Conservation (phyloP, 768 basidiomycete genomes). For the Termitomyces sp. region DNA sequence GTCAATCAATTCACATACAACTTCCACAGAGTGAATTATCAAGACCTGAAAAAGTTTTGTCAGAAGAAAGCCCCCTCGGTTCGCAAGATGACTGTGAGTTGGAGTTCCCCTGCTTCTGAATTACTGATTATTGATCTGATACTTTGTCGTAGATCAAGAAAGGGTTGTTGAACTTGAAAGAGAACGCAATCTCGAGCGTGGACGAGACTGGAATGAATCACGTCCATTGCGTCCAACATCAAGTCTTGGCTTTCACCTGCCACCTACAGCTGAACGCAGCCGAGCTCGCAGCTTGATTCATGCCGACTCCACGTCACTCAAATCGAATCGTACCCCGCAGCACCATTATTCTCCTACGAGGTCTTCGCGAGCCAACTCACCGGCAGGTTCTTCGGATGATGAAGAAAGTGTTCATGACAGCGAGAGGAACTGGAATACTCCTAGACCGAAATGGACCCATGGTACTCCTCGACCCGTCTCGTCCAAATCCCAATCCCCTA, state of each 20-base stretch:
- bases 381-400: conserved; percentile 27
- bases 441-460: conserved; percentile 49
- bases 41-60: conserved; percentile 34
- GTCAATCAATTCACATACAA: conserved; percentile 13
- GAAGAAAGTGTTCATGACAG: conserved; percentile 31
- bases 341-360: conserved; percentile 25
- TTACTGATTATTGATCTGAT: not conserved
- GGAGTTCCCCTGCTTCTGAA: not conserved
- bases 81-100: conserved; percentile 52
- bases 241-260: conserved; percentile 33
- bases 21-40: conserved; percentile 9
- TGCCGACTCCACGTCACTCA: conserved; percentile 30
- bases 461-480: conserved; percentile 11
- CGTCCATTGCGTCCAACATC: conserved; percentile 37
- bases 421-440: conserved; percentile 69
- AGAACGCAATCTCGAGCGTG: conserved; percentile 14
- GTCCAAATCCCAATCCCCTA: conserved; percentile 9
- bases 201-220: conserved; percentile 52
- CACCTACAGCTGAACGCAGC: conserved; percentile 17
- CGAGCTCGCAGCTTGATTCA: conserved; percentile 24
- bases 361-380: conserved; percentile 38
- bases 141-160: conserved; percentile 36
- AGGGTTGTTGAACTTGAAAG: conserved; percentile 15
- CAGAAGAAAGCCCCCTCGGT: conserved; percentile 37
- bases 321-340: conserved; percentile 17